Base-by-base conservation (phyloP, 371 early-diverging fungal species). In the Smittium culicis region DNA sequence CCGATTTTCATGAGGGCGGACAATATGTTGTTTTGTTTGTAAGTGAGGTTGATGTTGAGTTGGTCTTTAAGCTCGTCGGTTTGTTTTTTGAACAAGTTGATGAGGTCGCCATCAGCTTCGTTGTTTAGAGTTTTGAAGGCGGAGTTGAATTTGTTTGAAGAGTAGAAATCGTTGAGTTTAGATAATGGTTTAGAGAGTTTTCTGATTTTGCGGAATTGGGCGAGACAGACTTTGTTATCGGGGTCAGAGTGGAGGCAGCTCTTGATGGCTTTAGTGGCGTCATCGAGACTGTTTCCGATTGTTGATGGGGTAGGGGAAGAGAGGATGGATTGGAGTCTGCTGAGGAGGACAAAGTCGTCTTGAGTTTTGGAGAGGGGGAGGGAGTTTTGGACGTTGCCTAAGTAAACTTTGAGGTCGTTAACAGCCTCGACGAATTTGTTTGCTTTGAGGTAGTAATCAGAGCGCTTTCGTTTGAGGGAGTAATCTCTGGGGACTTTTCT, bases 231-330 rank as follows among this genome's bases (percentile, higher is more conserved):
- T 73, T 88, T 88, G 73, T 93, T 83, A 61, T 96, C 96, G 0
- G 94, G 95, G 71, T 96, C 96, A 27, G 84, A 85, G 45, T 86
- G 84, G 16, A 94, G 76, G 71, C 94, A 95, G 65, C 88, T 88
- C 67, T 92, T 92, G 57, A 88, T 79, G 68, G 83, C 79, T 0
- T 80, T 71, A 45, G 91, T 58, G 2, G 93, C 88, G n/a, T n/a
- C n/a, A n/a, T n/a, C n/a, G n/a, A n/a, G n/a, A n/a, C n/a, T n/a
- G n/a, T n/a, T n/a, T n/a, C n/a, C n/a, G n/a, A n/a, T n/a, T n/a
- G n/a, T n/a, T 28, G 83, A 80, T 59, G 82, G 79, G 0, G 84
- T 79, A 77, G 89, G 87, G 61, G 88, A 79, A 35, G 89, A 68
- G 35, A 79, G 84, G 66, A 79, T 84, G 58, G 79, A 92, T 71